These are phyloP conservation scores for Fagus sylvatica DNA, from an alignment of 306 rosid genomes.

Conservation along the genomic window DNA sequence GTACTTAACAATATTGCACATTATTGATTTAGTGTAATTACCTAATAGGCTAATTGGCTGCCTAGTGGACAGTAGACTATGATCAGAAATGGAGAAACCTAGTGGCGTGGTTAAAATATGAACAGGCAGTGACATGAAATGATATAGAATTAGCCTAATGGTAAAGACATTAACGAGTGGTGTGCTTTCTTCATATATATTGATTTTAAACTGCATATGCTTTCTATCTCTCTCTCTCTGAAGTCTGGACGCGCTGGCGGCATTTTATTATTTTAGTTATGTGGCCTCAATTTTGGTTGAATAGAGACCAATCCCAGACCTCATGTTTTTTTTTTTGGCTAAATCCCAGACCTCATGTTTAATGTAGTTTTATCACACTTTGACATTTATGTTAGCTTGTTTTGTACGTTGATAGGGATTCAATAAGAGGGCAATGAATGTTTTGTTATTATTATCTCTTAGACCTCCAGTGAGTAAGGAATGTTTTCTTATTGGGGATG, in stretches of 20 bases:
- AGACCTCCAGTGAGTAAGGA: too few species aligned
- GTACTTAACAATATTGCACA: not conserved
- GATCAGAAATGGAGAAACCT: not conserved
- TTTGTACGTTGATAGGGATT: not conserved
- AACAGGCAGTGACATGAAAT: not conserved
- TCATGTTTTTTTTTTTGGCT: too few species aligned
- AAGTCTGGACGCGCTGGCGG: not conserved
- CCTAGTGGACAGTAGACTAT: not conserved
- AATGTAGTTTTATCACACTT: not conserved
- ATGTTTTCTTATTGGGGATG: not conserved
- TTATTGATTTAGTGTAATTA: not conserved
- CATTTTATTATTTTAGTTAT: not conserved
- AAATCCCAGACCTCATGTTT: constrained; percentile 4
- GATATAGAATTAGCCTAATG: not conserved
- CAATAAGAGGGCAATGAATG: not conserved
- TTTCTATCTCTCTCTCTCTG: not conserved
- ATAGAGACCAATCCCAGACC: too few species aligned
- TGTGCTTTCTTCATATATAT: not conserved
- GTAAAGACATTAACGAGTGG: not conserved
- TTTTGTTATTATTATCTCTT: constrained; percentile 4
- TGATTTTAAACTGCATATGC: not conserved
- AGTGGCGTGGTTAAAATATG: not conserved
- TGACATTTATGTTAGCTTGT: not conserved
- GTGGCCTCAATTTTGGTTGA: too few species aligned
- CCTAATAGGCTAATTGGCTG: not conserved